A percentile compares a stretch with the other conserved stretches of the same genome.
Conservation (phyloP, 495 filamentous ascomycete species). For the Physcia stellaris region DNA sequence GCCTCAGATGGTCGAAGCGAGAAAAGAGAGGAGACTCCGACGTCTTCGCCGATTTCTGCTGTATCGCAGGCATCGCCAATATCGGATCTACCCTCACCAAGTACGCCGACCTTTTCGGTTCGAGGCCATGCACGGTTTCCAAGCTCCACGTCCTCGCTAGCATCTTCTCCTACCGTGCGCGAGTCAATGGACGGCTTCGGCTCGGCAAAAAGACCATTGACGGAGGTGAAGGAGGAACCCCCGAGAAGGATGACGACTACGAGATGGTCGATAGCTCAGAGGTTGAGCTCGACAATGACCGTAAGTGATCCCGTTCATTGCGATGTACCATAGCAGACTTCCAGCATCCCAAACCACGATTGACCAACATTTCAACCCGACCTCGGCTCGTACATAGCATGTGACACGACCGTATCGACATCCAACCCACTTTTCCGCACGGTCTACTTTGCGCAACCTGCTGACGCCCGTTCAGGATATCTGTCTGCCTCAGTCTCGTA, state of each 20-base stretch:
- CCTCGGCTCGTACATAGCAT: too few species aligned
- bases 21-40: slow-evolving; percentile 7
- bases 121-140: slow-evolving; percentile 15
- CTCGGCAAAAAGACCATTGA: slow-evolving; percentile 27
- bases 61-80: slow-evolving; percentile 3
- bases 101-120: slow-evolving; percentile 14
- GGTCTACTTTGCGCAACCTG: too few species aligned
- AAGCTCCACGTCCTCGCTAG: slow-evolving; percentile 49
- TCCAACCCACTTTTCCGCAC: too few species aligned
- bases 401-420: too few species aligned
- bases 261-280: slow-evolving; percentile 17
- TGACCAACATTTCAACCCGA: too few species aligned
- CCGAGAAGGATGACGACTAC: slow-evolving; percentile 26
- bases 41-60: slow-evolving; percentile 7
- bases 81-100: slow-evolving; percentile 12
- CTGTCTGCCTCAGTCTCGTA: not conserved
- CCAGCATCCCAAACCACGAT: too few species aligned
- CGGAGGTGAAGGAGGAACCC: slow-evolving; percentile 40
- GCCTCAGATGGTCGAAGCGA: slow-evolving; percentile 16
- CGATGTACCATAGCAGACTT: not conserved
- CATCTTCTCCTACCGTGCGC: slow-evolving; percentile 35
- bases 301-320: too few species aligned
- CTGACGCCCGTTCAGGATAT: too few species aligned
- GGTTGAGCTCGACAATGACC: too few species aligned
- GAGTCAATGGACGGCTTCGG: slow-evolving; percentile 37